Evolutionary conservation across 352 stramenopile species (phyloP).

Genomic region (Aphanomyces invadans): DNA sequence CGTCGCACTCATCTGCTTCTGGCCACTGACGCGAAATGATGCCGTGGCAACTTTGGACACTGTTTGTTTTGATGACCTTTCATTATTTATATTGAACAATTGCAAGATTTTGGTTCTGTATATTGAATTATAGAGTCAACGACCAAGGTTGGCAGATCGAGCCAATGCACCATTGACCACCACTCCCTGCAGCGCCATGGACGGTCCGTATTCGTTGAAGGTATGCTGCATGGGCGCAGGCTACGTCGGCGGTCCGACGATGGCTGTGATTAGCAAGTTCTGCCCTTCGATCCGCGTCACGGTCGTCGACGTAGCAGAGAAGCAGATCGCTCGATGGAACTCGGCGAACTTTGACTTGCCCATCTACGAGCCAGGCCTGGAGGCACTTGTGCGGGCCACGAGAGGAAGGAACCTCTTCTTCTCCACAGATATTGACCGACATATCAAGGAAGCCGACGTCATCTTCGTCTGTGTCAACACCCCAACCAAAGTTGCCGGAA

Average conservation of each 20-base stretch:
- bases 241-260: slow-evolving; percentile 99
- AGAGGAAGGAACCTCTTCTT: slow-evolving; percentile 98
- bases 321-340: slow-evolving; percentile 99
- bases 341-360: slow-evolving; percentile 81
- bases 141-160: no score
- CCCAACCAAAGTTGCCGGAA: slow-evolving; percentile 95
- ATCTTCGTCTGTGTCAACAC: slow-evolving; percentile 99
- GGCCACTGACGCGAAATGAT: slow-evolving; percentile 2
- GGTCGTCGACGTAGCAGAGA: slow-evolving; percentile 94
- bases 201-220: background rate
- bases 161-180: no score
- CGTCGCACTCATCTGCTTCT: slow-evolving; percentile 7
- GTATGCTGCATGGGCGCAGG: slow-evolving; percentile 96
- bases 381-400: slow-evolving; percentile 90
- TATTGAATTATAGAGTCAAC: background rate
- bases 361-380: slow-evolving; percentile 98
- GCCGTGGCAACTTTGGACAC: background rate
- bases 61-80: background rate
- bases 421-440: slow-evolving; percentile 94
- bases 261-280: slow-evolving; percentile 98
- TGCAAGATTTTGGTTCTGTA: no score
- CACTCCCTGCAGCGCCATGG: no score
- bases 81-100: background rate
- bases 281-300: slow-evolving; percentile 97
- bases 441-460: slow-evolving; percentile 96